Conservation (phyloP, 192 early-diverging fungal genomes). For the Backusella morwellensis region DNA sequence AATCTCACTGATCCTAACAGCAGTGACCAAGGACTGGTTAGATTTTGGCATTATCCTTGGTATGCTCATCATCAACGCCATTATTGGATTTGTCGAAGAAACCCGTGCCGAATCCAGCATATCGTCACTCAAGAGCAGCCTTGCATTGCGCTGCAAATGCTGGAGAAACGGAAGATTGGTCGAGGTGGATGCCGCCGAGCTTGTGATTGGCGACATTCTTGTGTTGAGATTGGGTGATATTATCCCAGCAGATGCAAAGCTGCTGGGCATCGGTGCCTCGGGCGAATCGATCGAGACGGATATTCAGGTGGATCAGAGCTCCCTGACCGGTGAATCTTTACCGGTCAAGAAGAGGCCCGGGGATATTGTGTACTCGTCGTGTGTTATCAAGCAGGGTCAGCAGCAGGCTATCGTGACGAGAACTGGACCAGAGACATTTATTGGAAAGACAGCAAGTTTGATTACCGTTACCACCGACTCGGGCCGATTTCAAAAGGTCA, state of each 20-base stretch:
- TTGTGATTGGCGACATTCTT: constrained; percentile 75
- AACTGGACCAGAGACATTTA: constrained; percentile 71
- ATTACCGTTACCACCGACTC: constrained; percentile 66
- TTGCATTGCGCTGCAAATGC: constrained; percentile 59
- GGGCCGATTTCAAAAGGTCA: constrained; percentile 79
- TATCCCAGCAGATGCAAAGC: constrained; percentile 65
- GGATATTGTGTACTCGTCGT: constrained; percentile 64
- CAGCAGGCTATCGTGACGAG: constrained; percentile 68
- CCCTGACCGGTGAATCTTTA: constrained; percentile 76
- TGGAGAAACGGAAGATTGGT: constrained; percentile 55
- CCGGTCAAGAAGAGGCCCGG: constrained; percentile 56
- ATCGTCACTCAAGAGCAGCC: constrained; percentile 66
- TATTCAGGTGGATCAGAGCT: constrained; percentile 71
- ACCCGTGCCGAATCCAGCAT: constrained; percentile 68
- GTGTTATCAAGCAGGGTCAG: constrained; percentile 72
- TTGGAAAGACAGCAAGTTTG: constrained; percentile 71
- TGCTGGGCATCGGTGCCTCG: constrained; percentile 48
- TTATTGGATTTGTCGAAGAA: constrained; percentile 74
- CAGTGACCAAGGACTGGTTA: constrained; percentile 55
- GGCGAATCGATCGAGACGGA: constrained; percentile 51
- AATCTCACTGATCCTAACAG: constrained; percentile 52
- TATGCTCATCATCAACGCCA: constrained; percentile 60
- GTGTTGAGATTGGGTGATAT: constrained; percentile 73
- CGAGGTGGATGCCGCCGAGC: constrained; percentile 46
- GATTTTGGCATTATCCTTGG: constrained; percentile 60